Conservation (phyloP, 306 rosid genomes). For the Dryas drummondii region DNA sequence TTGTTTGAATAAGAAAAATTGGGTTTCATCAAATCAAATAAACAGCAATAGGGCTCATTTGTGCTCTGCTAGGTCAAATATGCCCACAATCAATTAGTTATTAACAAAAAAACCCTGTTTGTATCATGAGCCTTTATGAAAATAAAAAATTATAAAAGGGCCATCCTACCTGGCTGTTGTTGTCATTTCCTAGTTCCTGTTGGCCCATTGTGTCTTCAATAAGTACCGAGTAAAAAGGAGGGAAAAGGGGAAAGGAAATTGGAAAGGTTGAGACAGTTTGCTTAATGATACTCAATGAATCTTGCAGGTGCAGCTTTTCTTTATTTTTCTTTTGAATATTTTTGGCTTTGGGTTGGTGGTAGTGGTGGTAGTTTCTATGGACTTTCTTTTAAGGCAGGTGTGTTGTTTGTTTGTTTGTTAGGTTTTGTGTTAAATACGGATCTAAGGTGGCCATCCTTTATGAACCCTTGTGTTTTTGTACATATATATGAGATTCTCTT, state of each 20-base stretch:
- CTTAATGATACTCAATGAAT: constrained; percentile 31
- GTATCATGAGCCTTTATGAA: neutral
- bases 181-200: constrained; percentile 26
- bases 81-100: neutral
- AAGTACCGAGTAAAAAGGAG: constrained; percentile 45
- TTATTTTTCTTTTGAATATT: constrained; percentile 6
- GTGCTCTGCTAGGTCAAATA: constrained; percentile 14
- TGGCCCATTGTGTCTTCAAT: constrained; percentile 32
- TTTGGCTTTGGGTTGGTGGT: constrained; percentile 67
- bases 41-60: constrained; percentile 5
- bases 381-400: constrained; percentile 86
- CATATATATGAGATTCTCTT: constrained; percentile 46
- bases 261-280: constrained; percentile 28
- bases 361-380: constrained; percentile 87
- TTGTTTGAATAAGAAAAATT: neutral
- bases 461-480: constrained; percentile 16
- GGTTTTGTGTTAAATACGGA: constrained; percentile 48
- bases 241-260: constrained; percentile 24
- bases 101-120: neutral
- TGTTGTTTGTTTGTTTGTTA: constrained; percentile 62
- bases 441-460: constrained; percentile 39
- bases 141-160: neutral
- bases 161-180: constrained; percentile 15
- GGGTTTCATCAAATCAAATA: constrained; percentile 2
- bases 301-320: constrained; percentile 29